Percentiles rank a stretch among this genome's conserved stretches.
phyloP scores from a whole-genome alignment of 139 green algal genomes.

The Picochlorum costavermella region DNA sequence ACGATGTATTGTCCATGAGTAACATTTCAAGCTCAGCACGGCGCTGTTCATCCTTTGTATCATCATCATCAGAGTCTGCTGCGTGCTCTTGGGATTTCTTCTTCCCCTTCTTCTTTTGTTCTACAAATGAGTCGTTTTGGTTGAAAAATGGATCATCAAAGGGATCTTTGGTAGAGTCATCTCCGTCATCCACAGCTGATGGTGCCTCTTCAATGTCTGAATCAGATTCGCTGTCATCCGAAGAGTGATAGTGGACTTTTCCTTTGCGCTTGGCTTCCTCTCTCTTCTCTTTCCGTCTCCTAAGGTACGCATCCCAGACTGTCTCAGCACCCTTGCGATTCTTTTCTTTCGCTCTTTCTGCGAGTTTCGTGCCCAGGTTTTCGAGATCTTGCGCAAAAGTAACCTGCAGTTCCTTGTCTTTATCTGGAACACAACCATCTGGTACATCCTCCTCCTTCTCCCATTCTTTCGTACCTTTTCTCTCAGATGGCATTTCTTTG shows the following conservation, averaged over 20 bases:
- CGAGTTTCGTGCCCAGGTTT: slow-evolving; percentile 57
- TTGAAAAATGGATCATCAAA: slow-evolving; percentile 84
- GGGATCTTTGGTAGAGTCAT: slow-evolving; percentile 48
- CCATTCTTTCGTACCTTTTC: slow-evolving; percentile 55
- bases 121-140: neutral
- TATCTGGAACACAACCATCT: neutral
- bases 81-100: slow-evolving; percentile 8
- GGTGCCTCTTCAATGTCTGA: slow-evolving; percentile 19
- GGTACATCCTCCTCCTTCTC: slow-evolving; percentile 10
- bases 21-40: slow-evolving; percentile 87
- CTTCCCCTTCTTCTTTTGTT: neutral
- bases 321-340: slow-evolving; percentile 49
- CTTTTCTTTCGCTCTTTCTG: slow-evolving; percentile 51
- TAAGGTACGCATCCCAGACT: slow-evolving; percentile 74
- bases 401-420: slow-evolving; percentile 61
- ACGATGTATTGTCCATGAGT: slow-evolving; percentile 74
- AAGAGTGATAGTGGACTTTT: slow-evolving; percentile 14
- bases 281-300: slow-evolving; percentile 56
- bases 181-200: slow-evolving; percentile 6
- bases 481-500: neutral
- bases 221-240: slow-evolving; percentile 29
- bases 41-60: slow-evolving; percentile 13
- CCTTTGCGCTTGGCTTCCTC: slow-evolving; percentile 39
- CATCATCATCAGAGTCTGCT: slow-evolving; percentile 16
- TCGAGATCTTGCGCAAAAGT: slow-evolving; percentile 68